Evolutionary conservation across 306 rosid genomes (phyloP).

Genomic region (Prunus campanulata): DNA sequence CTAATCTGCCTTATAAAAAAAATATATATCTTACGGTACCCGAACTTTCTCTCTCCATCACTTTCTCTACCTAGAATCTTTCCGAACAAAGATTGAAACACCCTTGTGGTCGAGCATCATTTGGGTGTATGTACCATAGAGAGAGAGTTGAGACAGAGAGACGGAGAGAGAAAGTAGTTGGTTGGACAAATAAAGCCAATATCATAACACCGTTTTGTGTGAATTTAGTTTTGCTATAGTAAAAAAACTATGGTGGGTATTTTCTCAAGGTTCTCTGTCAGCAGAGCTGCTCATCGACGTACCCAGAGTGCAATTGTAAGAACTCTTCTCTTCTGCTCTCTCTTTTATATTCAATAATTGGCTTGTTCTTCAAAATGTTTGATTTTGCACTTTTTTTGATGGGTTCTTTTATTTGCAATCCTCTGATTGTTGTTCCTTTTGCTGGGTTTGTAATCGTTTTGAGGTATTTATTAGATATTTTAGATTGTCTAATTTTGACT

Average conservation of each 20-base stretch:
- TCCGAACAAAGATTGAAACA: neutral
- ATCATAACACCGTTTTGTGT: constrained; percentile 2
- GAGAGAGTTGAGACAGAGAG: neutral
- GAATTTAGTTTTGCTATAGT: neutral
- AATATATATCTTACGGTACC: neutral
- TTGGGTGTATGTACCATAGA: neutral
- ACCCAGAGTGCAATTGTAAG: constrained; percentile 90
- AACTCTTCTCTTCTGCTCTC: constrained; percentile 7
- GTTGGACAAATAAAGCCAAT: neutral
- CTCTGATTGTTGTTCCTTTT: constrained; percentile 1
- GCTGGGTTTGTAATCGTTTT: neutral
- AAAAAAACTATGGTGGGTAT: constrained; percentile 69
- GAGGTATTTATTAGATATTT: neutral
- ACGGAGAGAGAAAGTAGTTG: neutral
- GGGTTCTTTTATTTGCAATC: constrained; percentile 1
- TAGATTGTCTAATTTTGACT: constrained; percentile 30
- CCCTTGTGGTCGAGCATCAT: constrained; percentile 1
- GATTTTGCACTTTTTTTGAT: neutral
- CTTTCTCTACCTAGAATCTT: neutral
- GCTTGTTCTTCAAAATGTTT: neutral
- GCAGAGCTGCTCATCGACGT: constrained; percentile 78
- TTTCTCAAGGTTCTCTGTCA: constrained; percentile 82
- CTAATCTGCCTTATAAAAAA: constrained; percentile 11
- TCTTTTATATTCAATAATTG: neutral
- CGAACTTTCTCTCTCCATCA: neutral